Evolutionary conservation across 2,329 filamentous ascomycete species (phyloP).

Genomic region (Rutstroemia sp.): DNA sequence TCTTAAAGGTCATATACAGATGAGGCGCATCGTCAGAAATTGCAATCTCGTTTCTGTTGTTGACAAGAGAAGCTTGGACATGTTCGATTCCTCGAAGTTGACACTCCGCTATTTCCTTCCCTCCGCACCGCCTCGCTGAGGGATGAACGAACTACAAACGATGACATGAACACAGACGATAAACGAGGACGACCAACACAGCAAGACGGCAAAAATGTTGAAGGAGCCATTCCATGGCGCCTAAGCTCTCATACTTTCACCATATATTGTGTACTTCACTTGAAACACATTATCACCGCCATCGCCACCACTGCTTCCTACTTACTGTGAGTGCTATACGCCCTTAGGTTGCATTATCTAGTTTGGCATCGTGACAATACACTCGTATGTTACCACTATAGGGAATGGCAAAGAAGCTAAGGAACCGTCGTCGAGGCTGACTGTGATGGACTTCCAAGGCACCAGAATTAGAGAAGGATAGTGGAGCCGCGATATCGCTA

Average conservation of each 20-base stretch:
- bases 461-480: background rate
- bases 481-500: background rate
- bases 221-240: no score
- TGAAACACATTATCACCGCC: background rate
- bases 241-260: no score
- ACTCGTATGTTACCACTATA: background rate
- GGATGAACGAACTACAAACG: no score
- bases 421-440: background rate
- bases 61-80: conserved; percentile 4
- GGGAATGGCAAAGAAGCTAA: background rate
- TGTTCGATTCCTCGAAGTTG: background rate
- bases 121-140: no score
- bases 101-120: background rate
- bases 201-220: no score
- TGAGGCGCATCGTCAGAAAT: background rate
- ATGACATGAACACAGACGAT: no score
- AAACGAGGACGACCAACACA: no score
- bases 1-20: background rate
- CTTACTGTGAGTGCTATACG: background rate
- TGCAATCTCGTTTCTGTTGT: conserved; percentile 2
- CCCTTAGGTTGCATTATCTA: background rate
- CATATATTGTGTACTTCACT: background rate
- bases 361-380: background rate
- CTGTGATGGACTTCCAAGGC: background rate
- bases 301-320: background rate